phyloP scores from a whole-genome alignment of 1,139 yeast species.

The Taphrina flavorubra region DNA sequence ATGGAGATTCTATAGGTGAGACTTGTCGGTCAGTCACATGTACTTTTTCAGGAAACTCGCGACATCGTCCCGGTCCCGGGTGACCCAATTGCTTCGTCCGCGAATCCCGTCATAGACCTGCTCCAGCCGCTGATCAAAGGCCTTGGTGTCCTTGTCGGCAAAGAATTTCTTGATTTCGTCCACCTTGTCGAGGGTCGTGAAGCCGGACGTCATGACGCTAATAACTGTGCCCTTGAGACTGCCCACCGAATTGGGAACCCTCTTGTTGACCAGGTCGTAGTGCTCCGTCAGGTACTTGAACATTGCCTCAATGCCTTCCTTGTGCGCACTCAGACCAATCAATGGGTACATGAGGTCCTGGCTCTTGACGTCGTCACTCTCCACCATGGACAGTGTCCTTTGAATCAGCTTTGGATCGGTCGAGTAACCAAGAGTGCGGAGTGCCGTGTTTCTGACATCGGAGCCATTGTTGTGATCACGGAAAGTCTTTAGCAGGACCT shows the following conservation, averaged over 20 bases:
- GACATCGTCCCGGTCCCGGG: conserved; percentile 65
- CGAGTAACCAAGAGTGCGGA: conserved; percentile 76
- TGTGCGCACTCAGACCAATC: conserved; percentile 68
- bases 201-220: conserved; percentile 65
- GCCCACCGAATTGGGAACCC: conserved; percentile 75
- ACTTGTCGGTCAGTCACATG: conserved; percentile 24
- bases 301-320: conserved; percentile 66
- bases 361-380: conserved; percentile 70
- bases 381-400: conserved; percentile 65
- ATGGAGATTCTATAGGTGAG: conserved; percentile 5
- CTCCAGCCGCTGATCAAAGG: conserved; percentile 73
- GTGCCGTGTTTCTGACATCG: conserved; percentile 78
- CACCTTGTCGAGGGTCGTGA: conserved; percentile 66
- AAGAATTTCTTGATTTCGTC: conserved; percentile 67
- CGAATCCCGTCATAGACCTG: conserved; percentile 71
- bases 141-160: conserved; percentile 65
- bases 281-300: conserved; percentile 81
- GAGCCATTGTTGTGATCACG: conserved; percentile 63
- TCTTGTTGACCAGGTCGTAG: conserved; percentile 69
- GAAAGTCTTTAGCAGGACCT: conserved; percentile 61
- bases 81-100: conserved; percentile 68
- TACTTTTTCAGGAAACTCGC: conserved; percentile 24
- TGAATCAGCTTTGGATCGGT: conserved; percentile 63
- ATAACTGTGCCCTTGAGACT: conserved; percentile 79
- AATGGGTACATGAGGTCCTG: conserved; percentile 86